Conservation (phyloP, 768 basidiomycete species). For the Lenzites betulinus region DNA sequence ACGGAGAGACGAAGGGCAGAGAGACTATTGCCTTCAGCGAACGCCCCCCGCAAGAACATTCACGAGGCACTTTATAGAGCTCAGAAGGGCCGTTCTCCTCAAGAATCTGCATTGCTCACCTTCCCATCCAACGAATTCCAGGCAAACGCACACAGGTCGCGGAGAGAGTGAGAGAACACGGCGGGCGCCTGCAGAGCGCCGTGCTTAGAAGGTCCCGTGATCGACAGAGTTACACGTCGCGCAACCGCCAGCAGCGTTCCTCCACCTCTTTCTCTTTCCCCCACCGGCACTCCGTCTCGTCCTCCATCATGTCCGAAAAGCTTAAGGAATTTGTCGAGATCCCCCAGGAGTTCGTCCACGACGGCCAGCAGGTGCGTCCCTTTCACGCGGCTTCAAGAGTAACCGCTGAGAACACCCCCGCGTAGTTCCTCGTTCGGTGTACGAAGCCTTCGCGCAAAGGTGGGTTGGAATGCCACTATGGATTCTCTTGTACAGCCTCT, state of each 20-base stretch:
- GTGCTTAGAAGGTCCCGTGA: constrained; percentile 14
- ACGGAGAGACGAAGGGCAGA: constrained; percentile 41
- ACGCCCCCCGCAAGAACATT: constrained; percentile 57
- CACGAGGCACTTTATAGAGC: constrained; percentile 44
- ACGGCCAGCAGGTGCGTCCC: constrained; percentile 87
- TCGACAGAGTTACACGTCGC: constrained; percentile 19
- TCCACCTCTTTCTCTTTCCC: constrained; percentile 10
- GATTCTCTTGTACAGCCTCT: not conserved
- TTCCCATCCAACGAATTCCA: constrained; percentile 10
- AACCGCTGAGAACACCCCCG: not conserved
- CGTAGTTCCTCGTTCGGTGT: constrained; percentile 93
- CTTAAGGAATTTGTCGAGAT: constrained; percentile 88
- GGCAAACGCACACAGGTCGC: not conserved
- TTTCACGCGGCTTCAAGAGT: not conserved
- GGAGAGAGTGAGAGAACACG: not conserved
- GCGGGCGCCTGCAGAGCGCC: not conserved
- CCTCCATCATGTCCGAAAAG: constrained; percentile 78
- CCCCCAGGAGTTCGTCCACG: constrained; percentile 88
- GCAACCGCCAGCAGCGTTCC: not conserved
- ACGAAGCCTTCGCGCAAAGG: constrained; percentile 97
- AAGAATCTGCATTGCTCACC: not conserved
- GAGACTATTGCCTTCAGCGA: constrained; percentile 22
- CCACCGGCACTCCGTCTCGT: constrained; percentile 19
- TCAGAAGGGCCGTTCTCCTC: not conserved
- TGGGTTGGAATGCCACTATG: constrained; percentile 34